These are phyloP conservation scores for Corymbia maculata DNA, from an alignment of 345 rosid species.

Conservation along the genomic window DNA sequence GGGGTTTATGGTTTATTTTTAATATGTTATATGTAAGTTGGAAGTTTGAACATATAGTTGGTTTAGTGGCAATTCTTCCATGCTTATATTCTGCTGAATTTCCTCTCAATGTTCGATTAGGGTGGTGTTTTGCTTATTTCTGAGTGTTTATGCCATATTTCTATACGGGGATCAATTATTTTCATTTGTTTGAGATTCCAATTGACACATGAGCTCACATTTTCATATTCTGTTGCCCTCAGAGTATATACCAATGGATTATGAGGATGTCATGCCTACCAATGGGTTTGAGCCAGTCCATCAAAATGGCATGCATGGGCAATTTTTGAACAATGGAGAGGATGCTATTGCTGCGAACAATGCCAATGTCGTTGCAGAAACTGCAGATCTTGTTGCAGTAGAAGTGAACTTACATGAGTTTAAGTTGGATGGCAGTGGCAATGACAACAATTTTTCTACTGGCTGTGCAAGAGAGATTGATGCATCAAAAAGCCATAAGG, in stretches of 20 bases:
- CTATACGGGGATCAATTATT: not conserved
- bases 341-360: conserved; percentile 16
- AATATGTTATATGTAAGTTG: not conserved
- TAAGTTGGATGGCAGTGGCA: conserved; percentile 21
- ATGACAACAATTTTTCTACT: not conserved
- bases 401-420: conserved; percentile 20
- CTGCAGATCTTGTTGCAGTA: conserved; percentile 6
- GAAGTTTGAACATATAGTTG: not conserved
- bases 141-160: not conserved
- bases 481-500: conserved; percentile 33
- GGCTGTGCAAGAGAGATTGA: conserved; percentile 12
- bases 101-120: not conserved
- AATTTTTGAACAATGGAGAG: conserved; percentile 15
- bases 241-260: conserved; percentile 35
- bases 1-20: not conserved
- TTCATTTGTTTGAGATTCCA: not conserved
- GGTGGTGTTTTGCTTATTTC: not conserved
- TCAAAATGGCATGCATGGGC: conserved; percentile 46
- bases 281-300: conserved; percentile 38
- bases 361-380: conserved; percentile 6
- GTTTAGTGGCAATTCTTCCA: not conserved
- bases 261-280: conserved; percentile 14
- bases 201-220: not conserved
- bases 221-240: not conserved
- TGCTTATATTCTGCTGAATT: not conserved